phyloP scores from a whole-genome alignment of 345 rosid genomes.

The Lagerstroemia speciosa region DNA sequence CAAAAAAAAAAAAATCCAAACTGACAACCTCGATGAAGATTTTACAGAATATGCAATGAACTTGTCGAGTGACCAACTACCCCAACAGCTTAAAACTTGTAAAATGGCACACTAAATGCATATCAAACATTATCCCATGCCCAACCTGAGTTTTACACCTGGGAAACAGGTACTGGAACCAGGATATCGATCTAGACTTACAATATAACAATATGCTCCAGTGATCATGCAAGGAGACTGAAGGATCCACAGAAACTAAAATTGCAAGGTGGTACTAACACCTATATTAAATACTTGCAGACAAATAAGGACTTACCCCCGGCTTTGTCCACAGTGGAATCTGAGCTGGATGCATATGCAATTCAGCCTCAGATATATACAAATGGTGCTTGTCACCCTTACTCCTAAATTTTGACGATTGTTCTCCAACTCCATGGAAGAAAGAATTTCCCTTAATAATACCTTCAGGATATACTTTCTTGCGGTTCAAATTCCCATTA shows the following conservation, averaged over 20 bases:
- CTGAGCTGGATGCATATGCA: slow-evolving; percentile 49
- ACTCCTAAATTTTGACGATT: slow-evolving; percentile 20
- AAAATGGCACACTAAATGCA: too few species aligned
- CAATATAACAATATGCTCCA: background rate
- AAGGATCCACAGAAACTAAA: background rate
- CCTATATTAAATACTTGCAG: background rate
- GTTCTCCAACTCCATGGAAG: slow-evolving; percentile 22
- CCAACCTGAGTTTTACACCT: background rate
- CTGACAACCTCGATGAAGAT: background rate
- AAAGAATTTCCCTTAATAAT: slow-evolving; percentile 26
- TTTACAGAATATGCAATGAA: background rate
- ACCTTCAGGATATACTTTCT: slow-evolving; percentile 73
- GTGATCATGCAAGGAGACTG: too few species aligned
- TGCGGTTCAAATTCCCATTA: slow-evolving; percentile 43
- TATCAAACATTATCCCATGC: too few species aligned
- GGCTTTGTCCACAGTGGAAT: slow-evolving; percentile 61
- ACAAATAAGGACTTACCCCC: slow-evolving; percentile 39
- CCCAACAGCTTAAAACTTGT: background rate
- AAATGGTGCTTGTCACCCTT: slow-evolving; percentile 51
- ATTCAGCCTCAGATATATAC: slow-evolving; percentile 80
- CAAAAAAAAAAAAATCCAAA: too few species aligned
- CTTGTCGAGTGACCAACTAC: background rate
- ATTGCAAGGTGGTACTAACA: too few species aligned
- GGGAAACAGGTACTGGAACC: background rate
- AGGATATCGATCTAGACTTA: background rate